These are phyloP conservation scores for Coccinonectria pachysandricola DNA, from an alignment of 2,329 filamentous ascomycete genomes.

Conservation along the genomic window DNA sequence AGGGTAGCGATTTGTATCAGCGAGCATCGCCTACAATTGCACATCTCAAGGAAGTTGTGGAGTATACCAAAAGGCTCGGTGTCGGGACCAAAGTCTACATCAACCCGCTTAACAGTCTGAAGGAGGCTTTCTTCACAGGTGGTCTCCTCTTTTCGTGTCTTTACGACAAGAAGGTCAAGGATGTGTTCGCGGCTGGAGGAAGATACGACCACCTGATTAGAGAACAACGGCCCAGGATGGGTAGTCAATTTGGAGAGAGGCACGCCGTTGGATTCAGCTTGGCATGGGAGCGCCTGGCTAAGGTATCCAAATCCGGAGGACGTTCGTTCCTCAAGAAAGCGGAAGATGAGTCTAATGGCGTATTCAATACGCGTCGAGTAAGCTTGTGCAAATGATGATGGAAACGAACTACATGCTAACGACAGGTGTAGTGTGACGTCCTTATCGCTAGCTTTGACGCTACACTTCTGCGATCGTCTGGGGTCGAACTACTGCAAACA, in stretches of 20 bases:
- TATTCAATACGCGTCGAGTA: constrained; percentile 55
- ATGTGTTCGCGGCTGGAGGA: constrained; percentile 87
- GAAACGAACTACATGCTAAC: too few species aligned
- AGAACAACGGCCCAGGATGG: constrained; percentile 64
- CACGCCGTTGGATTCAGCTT: constrained; percentile 91
- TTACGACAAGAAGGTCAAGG: constrained; percentile 71
- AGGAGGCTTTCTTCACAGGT: constrained; percentile 80
- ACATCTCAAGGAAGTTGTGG: constrained; percentile 68
- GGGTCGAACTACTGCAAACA: constrained; percentile 64
- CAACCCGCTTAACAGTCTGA: constrained; percentile 75
- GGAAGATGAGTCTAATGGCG: constrained; percentile 47
- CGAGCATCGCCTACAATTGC: constrained; percentile 66
- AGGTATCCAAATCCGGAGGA: constrained; percentile 45
- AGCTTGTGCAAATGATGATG: too few species aligned
- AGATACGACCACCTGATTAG: constrained; percentile 85
- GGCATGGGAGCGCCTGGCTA: constrained; percentile 73
- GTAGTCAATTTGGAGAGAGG: constrained; percentile 50
- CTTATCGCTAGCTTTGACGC: constrained; percentile 82
- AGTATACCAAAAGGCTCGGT: constrained; percentile 65
- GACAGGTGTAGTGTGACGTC: constrained; percentile 67
- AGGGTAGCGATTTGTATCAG: constrained; percentile 57
- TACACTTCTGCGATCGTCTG: constrained; percentile 61
- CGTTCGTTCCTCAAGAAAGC: constrained; percentile 59
- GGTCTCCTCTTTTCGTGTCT: constrained; percentile 86
- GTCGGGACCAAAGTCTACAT: constrained; percentile 73